phyloP scores from a whole-genome alignment of 139 green algal species.

The Spirogloea muscicola region DNA sequence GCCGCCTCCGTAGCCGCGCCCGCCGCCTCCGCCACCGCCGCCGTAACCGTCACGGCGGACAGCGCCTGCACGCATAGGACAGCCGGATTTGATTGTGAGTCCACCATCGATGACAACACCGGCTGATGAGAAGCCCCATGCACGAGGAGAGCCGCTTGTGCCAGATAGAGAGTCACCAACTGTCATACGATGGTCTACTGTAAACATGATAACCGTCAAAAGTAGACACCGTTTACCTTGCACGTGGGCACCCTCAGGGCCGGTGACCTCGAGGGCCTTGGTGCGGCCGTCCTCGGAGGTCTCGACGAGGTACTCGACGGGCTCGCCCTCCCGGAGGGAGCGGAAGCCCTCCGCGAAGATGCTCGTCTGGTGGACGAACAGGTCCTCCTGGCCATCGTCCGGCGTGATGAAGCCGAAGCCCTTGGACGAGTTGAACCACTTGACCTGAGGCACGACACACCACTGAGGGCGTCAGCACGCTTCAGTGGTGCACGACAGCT shows the following conservation, averaged over 20 bases:
- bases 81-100: too few species aligned
- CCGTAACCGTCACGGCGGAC: conserved; percentile 14
- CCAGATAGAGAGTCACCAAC: neutral
- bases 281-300: conserved; percentile 74
- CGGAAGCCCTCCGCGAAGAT: conserved; percentile 88
- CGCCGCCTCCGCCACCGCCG: neutral
- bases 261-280: conserved; percentile 88
- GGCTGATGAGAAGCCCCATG: conserved; percentile 7
- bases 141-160: neutral
- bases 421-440: conserved; percentile 95
- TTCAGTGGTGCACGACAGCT: too few species aligned
- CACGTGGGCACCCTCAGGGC: conserved; percentile 63
- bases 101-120: conserved; percentile 15
- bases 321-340: conserved; percentile 81
- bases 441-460: too few species aligned
- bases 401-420: conserved; percentile 90
- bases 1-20: conserved; percentile 10
- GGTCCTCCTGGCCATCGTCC: conserved; percentile 73
- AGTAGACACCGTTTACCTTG: conserved; percentile 43
- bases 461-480: too few species aligned
- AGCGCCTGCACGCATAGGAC: conserved; percentile 32
- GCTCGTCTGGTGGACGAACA: conserved; percentile 95
- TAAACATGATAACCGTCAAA: too few species aligned
- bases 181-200: too few species aligned
- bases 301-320: conserved; percentile 88